Percentiles rank a stretch among this genome's conserved stretches.
Conservation (phyloP, 2,329 filamentous ascomycete genomes). For the Fusarium lyarnte region DNA sequence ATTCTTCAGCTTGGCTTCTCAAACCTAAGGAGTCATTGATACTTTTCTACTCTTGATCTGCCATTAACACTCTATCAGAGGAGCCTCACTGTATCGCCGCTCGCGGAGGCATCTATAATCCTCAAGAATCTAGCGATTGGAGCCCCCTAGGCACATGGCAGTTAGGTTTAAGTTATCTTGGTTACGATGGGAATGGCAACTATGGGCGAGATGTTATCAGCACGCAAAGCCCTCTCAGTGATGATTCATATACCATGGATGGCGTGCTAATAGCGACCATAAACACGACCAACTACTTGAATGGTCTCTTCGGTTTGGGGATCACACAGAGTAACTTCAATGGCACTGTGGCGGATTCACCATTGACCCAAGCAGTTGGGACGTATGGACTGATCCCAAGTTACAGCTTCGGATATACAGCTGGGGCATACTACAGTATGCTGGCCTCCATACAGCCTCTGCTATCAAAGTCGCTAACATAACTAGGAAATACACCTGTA, state of each 20-base stretch:
- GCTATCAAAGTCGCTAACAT: conserved; percentile 11
- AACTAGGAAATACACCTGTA: conserved; percentile 53
- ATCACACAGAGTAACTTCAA: conserved; percentile 64
- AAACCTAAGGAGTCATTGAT: background rate
- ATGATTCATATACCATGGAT: conserved; percentile 54
- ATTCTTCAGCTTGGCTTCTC: background rate
- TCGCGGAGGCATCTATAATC: conserved; percentile 69
- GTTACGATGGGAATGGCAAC: conserved; percentile 67
- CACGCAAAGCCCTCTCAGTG: conserved; percentile 51
- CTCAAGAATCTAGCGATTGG: conserved; percentile 66
- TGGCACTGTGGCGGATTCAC: conserved; percentile 58
- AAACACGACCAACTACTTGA: conserved; percentile 65
- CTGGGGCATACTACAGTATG: conserved; percentile 77
- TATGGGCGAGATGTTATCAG: conserved; percentile 67
- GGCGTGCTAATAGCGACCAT: conserved; percentile 60
- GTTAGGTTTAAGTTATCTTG: conserved; percentile 68
- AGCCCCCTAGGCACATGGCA: conserved; percentile 66
- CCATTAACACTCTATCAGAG: conserved; percentile 45
- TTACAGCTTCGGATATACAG: conserved; percentile 79
- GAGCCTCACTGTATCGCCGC: conserved; percentile 63
- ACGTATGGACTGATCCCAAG: conserved; percentile 71
- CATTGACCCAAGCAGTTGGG: conserved; percentile 67
- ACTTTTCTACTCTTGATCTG: background rate
- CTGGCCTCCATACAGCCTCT: background rate
- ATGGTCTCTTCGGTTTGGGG: conserved; percentile 66